Base-by-base conservation (phyloP, 1,139 yeast species). In the Sugiyamaella sp. region DNA sequence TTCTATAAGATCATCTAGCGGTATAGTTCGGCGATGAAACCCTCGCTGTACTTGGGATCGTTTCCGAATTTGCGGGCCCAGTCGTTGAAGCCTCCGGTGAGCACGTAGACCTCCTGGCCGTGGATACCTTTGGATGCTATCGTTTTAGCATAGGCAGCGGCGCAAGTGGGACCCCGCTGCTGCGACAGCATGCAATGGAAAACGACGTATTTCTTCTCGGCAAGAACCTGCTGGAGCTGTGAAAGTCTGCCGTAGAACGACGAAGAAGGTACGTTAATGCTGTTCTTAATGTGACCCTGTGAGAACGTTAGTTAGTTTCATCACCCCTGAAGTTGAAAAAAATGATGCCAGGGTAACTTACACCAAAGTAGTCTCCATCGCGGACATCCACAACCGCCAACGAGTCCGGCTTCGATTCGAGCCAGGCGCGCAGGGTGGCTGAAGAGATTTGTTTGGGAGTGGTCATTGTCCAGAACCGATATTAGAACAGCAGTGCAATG, bases 141-240 rank as follows among this genome's bases (percentile, higher is more conserved):
- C 17, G 78, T 74, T 59, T 93, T 73, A 56, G 84, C 71, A 62
- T 86, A 87, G 62, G 77, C 77, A 67, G 84, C 74, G 0, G 97
- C 90, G 2, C 96, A 80, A 6, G 88, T 75, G 0, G 98, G 98
- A 0, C 98, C 98, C 46, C 98, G 75, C 56, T 85, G 95, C 70
- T 91, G 97, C 2, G 95, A 85, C 43, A 88, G 76, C 38, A 90
- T 91, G 71, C 98, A 93, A 68, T 91, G 97, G 73, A 93, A 91
- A 0, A 93, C 86, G 0, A 90, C 84, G 55, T 80, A 80, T 51
- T 78, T 74, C 10, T 74, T 69, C 4, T 69, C 66, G 8, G 71
- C 66, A 3, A 82, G 64, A 20, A 71, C 61, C 14, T 71, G 60
- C 25, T 76, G 69, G 19, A 86, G 72, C 20, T 77, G 74, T 1